Evolutionary conservation across 305 asterid genomes (phyloP), one percentile per base, ranked within the genome.

Genomic region (Plantago coronopus): DNA sequence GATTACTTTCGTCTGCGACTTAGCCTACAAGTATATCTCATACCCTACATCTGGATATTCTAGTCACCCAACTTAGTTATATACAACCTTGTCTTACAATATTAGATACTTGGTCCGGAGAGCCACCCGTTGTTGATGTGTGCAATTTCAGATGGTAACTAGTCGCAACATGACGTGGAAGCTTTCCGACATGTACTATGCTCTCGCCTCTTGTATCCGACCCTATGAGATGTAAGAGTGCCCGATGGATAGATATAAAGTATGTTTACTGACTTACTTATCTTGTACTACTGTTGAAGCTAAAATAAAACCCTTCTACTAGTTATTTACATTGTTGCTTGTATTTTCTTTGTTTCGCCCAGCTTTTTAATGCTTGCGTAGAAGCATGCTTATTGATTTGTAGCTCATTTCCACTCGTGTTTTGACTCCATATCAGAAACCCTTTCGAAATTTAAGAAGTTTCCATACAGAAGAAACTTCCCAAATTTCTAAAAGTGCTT

Each of bases 41-140:
- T 40, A 42, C 38, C 57, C 19, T 42, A 27, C 31, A 17, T 60
- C 63, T 62, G 61, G 42, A 55, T 61, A 25, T 71, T n/a, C 61
- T 68, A 63, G 74, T 59, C 23, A 37, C 62, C 59, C 45, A 13
- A 40, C 60, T 67, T 54, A 59, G 29, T 65, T 64, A 54, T 74
- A 65, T 78, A 25, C 62, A 15, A 50, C 44, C 29, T 48, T 51
- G 40, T 47, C 66, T 61, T 42, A 48, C 40, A 49, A 48, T 54
- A 63, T 57, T 68, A 56, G 61, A 65, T 59, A 62, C 51, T 56
- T 63, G 48, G 17, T 42, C 46, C 57, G 68, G 5, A 53, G 65
- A 59, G 27, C 42, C 50, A 54, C 38, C 42, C 50, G 20, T 34
- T 21, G 48, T 20, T 51, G 47, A 46, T 62, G 62, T 54, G 42